phyloP scores from a whole-genome alignment of 768 basidiomycete species.

The Dioszegia crocea region DNA sequence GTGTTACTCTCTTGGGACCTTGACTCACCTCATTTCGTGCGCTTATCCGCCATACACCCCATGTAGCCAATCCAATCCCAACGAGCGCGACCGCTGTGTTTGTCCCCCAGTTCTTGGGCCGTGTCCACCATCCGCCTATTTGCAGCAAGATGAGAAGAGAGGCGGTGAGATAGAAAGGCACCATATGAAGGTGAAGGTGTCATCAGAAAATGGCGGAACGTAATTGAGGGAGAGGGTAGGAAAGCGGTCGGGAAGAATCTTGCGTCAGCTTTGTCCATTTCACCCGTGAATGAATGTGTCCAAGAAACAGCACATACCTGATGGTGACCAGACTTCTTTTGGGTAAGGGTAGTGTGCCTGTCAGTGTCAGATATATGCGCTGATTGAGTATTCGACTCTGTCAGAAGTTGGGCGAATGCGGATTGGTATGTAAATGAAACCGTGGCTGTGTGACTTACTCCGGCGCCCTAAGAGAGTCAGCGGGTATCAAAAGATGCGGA shows the following conservation, averaged over 20 bases:
- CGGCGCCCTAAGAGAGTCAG: conserved; percentile 8
- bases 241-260: no score
- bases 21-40: conserved; percentile 71
- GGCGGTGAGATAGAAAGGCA: no score
- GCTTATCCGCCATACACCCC: conserved; percentile 66
- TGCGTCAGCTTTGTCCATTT: no score
- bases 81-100: conserved; percentile 72
- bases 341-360: conserved; percentile 77
- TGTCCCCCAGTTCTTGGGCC: conserved; percentile 80
- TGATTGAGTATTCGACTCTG: no score
- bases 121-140: conserved; percentile 91
- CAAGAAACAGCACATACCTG: conserved; percentile 57
- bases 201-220: background rate
- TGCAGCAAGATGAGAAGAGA: background rate
- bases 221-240: no score
- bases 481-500: background rate
- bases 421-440: no score
- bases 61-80: conserved; percentile 66
- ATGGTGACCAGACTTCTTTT: conserved; percentile 90
- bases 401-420: no score
- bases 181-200: background rate
- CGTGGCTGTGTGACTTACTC: no score
- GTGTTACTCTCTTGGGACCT: no score
- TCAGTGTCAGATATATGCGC: background rate
- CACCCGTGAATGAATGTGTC: no score